Evolutionary conservation across 805 yeast species (phyloP).

Genomic region (Tetrapisispora nanseiensis): DNA sequence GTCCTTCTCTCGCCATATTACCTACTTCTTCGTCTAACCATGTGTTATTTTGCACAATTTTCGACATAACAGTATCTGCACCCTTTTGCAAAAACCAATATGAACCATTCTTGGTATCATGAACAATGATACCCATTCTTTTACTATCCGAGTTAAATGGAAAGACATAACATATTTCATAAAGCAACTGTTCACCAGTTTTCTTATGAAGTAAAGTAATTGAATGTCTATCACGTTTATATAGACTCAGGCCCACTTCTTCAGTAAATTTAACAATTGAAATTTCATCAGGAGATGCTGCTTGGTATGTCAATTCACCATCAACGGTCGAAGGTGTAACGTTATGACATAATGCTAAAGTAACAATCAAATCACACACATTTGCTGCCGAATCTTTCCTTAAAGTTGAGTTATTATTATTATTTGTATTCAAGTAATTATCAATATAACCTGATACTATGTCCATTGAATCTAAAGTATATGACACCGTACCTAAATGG

Average conservation of each 20-base stretch:
- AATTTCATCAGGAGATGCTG: constrained; percentile 97
- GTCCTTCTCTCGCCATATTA: constrained; percentile 97
- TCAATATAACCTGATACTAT: constrained; percentile 66
- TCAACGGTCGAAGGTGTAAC: constrained; percentile 89
- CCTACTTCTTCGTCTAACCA: constrained; percentile 98
- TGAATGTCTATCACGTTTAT: constrained; percentile 71
- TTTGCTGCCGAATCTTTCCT: constrained; percentile 64
- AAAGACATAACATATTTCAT: constrained; percentile 68
- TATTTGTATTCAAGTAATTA: constrained; percentile 14
- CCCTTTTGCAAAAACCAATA: constrained; percentile 86
- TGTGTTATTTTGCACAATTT: constrained; percentile 73
- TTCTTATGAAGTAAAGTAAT: constrained; percentile 58
- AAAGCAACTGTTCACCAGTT: constrained; percentile 42
- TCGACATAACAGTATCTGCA: constrained; percentile 89
- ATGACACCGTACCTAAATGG: constrained; percentile 87
- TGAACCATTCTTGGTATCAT: constrained; percentile 53
- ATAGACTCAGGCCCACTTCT: constrained; percentile 68
- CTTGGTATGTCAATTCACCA: constrained; percentile 75
- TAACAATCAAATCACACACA: constrained; percentile 70
- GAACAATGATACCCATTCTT: constrained; percentile 86
- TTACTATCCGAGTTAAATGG: constrained; percentile 95
- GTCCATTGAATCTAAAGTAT: constrained; percentile 86
- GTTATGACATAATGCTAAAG: constrained; percentile 91
- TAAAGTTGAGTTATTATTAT: constrained; percentile 13
- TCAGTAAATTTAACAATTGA: constrained; percentile 94